Evolutionary conservation across 352 stramenopile species (phyloP), one percentile per base, ranked within the genome.

Genomic region (Phytophthora hibernalis): DNA sequence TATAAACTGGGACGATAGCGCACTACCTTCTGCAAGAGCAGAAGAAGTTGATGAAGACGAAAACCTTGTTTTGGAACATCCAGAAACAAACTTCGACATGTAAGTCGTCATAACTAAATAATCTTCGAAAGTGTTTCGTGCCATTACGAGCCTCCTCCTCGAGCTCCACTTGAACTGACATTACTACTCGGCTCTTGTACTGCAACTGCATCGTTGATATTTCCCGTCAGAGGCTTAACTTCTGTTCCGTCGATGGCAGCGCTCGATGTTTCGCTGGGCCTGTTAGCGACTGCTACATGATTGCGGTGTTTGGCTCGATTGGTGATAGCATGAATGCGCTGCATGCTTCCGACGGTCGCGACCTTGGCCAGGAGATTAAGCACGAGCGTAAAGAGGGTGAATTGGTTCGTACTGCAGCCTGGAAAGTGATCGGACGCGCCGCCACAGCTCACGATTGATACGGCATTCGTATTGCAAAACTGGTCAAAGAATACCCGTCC

Each of bases 401-500:
- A 93, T 15, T 82, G 85, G 61, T 93, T 92, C 5, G 82, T 91
- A 35, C 64, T 77, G 66, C 85, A 93, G 2, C 85, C 85, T 4
- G 83, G 83, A 28, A 80, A 93, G 53, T 83, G 80, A 54, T 89
- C 74, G 0, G 76, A 74, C 3, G 80, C 77, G 10, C 81, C 81
- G 10, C 83, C 81, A 66, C 83, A 92, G 42, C 77, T 90, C 30
- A 90, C 74, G 43, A 92, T 85, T 0, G 83, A 89, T 18, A 92
- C 83, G 24, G 67, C 68, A 42, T 80, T 82, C 2, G 61, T 55
- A 30, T 81, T 79, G 52, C 85, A 93, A 53, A 91, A 81, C 56
- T 92, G 82, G 35, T 90, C 82, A 63, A 89, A 91, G 62, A 93
- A 93, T 7, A 91, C 82, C n/a, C 57, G 60, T 0, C 83, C 82